Conservation (phyloP, 495 filamentous ascomycete species). For the Tuber indicum region DNA sequence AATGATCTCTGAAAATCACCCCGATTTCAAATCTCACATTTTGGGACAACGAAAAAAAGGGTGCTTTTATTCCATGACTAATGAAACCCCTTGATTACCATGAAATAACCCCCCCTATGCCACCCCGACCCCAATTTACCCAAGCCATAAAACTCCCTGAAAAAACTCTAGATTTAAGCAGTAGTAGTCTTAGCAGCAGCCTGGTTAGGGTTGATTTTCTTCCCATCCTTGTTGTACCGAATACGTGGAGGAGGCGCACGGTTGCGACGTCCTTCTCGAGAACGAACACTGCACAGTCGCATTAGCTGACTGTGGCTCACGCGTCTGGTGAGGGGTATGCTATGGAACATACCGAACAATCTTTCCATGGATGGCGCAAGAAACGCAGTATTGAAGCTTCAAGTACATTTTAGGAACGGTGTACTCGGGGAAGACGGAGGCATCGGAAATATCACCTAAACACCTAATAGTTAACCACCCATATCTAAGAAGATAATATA, state of each 20-base stretch:
- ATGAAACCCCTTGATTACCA: not conserved
- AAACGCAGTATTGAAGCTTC: constrained; percentile 99
- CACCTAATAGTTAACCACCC: not conserved
- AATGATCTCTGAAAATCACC: not conserved
- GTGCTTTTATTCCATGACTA: not conserved
- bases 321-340: constrained; percentile 21
- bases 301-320: constrained; percentile 42
- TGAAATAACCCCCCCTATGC: not conserved
- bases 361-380: constrained; percentile 99
- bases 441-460: constrained; percentile 98
- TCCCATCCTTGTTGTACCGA: constrained; percentile 99
- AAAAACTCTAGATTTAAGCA: constrained; percentile 15
- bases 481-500: not conserved
- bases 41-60: not conserved
- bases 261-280: constrained; percentile 94
- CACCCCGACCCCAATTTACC: not conserved
- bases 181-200: constrained; percentile 54
- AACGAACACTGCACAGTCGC: constrained; percentile 70
- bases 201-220: constrained; percentile 96
- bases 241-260: constrained; percentile 93
- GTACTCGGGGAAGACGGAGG: constrained; percentile 98
- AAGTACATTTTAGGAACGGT: constrained; percentile 99
- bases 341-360: constrained; percentile 86
- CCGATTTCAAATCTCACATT: not conserved
- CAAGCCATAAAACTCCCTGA: not conserved